These are phyloP conservation scores for Copromyces sp. DNA, from an alignment of 495 filamentous ascomycete genomes.

Conservation along the genomic window DNA sequence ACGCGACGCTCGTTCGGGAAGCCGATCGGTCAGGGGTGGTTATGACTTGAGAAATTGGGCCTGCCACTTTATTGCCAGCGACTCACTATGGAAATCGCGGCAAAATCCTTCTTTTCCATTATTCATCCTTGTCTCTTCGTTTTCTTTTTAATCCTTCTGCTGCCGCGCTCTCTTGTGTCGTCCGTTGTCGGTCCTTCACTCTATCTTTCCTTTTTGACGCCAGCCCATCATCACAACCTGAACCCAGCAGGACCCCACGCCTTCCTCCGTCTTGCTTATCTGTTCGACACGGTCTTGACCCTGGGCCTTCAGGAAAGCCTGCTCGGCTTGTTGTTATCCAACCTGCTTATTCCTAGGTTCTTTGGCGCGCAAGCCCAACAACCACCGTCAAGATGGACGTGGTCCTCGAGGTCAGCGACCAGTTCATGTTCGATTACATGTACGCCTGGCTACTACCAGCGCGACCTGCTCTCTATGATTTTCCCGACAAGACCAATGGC, in stretches of 20 bases:
- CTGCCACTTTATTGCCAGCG: background rate
- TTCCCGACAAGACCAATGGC: conserved; percentile 30
- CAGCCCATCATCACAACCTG: background rate
- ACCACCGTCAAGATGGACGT: conserved; percentile 63
- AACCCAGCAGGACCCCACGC: background rate
- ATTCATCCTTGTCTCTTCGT: background rate
- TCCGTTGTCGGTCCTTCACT: background rate
- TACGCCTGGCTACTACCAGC: conserved; percentile 67
- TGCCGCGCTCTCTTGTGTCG: background rate
- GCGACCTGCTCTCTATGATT: conserved; percentile 38
- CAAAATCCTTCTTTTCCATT: background rate
- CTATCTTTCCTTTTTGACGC: background rate
- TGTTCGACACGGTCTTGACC: background rate
- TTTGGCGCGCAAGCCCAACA: background rate
- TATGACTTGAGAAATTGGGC: background rate
- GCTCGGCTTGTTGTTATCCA: background rate
- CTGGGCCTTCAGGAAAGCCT: background rate
- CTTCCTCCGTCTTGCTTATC: background rate
- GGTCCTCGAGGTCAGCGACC: conserved; percentile 77
- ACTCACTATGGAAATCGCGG: background rate
- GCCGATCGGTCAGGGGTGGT: background rate
- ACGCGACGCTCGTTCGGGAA: background rate
- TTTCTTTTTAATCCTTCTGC: background rate
- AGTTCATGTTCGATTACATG: conserved; percentile 68
- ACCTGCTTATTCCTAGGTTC: background rate